Conservation (phyloP, 495 filamentous ascomycete species). For the Recurvomyces mirabilis region DNA sequence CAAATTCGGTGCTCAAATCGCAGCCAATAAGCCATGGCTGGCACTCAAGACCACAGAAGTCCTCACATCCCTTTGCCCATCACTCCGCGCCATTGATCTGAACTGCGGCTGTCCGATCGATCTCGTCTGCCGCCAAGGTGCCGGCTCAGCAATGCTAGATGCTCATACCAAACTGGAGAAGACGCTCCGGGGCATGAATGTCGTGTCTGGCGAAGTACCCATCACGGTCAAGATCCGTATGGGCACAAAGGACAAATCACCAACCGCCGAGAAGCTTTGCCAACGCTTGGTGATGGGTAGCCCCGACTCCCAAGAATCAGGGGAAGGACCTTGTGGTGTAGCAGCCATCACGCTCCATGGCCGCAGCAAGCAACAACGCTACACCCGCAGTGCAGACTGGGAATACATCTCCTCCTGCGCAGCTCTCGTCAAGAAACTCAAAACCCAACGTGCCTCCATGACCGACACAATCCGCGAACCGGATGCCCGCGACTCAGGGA, state of each 20-base stretch:
- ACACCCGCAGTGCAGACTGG: constrained; percentile 85
- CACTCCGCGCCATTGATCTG: constrained; percentile 78
- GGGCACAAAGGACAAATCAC: constrained; percentile 68
- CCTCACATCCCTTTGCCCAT: constrained; percentile 60
- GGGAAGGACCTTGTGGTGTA: constrained; percentile 61
- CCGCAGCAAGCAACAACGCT: constrained; percentile 84
- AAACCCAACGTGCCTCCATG: constrained; percentile 47
- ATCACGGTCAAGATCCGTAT: constrained; percentile 91
- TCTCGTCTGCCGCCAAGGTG: constrained; percentile 71
- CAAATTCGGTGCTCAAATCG: constrained; percentile 84
- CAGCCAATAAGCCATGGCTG: constrained; percentile 77
- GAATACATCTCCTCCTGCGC: constrained; percentile 82
- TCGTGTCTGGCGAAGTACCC: constrained; percentile 73
- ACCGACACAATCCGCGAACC: constrained; percentile 67
- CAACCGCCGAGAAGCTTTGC: constrained; percentile 68
- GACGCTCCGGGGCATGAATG: constrained; percentile 90
- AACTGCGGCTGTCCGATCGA: constrained; percentile 98
- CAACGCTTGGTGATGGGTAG: constrained; percentile 75
- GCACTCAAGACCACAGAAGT: constrained; percentile 79
- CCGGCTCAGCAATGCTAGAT: constrained; percentile 90
- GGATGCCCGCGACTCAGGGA: constrained; percentile 40
- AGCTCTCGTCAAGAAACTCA: constrained; percentile 67
- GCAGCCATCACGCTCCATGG: constrained; percentile 93
- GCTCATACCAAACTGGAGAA: constrained; percentile 71
- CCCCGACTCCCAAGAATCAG: constrained; percentile 47